phyloP scores from a whole-genome alignment of 176 grass and related monocot species.

The Puya raimondii region DNA sequence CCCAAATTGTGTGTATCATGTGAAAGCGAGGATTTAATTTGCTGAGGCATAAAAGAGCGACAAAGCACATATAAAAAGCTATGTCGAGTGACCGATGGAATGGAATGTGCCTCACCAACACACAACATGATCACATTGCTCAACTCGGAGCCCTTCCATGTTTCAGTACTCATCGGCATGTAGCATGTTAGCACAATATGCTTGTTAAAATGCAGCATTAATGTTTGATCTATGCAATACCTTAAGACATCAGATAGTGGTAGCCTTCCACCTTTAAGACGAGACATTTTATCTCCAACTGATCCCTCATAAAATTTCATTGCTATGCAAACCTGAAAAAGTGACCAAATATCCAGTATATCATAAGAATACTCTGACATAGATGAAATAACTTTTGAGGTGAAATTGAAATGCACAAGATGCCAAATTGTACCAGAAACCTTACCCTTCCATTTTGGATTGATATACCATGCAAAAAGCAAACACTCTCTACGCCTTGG shows the following conservation, averaged over 20 bases:
- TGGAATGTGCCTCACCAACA: background rate
- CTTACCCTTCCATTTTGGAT: conserved; percentile 78
- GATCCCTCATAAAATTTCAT: conserved; percentile 99
- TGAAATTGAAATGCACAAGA: too few species aligned
- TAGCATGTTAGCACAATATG: background rate
- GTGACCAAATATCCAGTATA: background rate
- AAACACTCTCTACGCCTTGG: conserved; percentile 48
- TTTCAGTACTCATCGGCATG: background rate
- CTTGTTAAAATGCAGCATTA: background rate
- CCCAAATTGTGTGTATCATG: background rate
- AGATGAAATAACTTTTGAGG: too few species aligned
- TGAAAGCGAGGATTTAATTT: background rate
- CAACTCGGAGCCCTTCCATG: background rate
- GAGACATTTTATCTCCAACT: conserved; percentile 82
- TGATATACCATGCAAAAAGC: conserved; percentile 74
- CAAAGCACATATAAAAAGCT: background rate
- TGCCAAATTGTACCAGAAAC: background rate
- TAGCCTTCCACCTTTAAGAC: conserved; percentile 75
- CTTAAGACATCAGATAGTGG: conserved; percentile 82
- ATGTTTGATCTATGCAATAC: conserved; percentile 11
- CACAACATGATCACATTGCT: background rate
- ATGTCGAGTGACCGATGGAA: background rate
- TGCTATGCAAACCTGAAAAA: conserved; percentile 71
- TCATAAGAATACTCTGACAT: too few species aligned
- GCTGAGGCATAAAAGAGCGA: background rate